phyloP scores from a whole-genome alignment of 2,329 filamentous ascomycete genomes.

The Colletotrichum ledebouriae region DNA sequence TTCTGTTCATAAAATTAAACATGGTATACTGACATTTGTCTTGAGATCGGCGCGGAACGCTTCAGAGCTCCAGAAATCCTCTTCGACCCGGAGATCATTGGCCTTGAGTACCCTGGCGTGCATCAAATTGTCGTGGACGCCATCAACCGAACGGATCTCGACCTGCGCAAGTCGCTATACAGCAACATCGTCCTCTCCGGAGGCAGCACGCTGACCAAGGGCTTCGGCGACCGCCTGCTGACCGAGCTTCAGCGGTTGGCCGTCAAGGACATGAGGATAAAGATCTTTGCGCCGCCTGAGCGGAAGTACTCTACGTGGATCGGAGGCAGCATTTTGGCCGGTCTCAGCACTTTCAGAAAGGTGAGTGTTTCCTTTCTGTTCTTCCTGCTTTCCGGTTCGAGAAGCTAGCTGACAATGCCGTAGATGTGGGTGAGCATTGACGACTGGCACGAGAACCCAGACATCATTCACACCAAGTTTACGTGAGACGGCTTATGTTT shows the following conservation, averaged over 20 bases:
- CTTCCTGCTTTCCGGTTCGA: too few species aligned
- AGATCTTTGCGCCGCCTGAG: slow-evolving; percentile 98
- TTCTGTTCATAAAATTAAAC: too few species aligned
- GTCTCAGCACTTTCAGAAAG: slow-evolving; percentile 98
- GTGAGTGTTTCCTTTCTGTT: slow-evolving; percentile 57
- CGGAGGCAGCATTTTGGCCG: slow-evolving; percentile 95
- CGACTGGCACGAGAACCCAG: slow-evolving; percentile 99
- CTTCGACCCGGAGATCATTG: slow-evolving; percentile 97
- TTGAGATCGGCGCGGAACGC: slow-evolving; percentile 87
- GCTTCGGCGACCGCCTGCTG: slow-evolving; percentile 92
- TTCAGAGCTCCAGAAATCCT: slow-evolving; percentile 97
- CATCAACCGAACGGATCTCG: slow-evolving; percentile 94
- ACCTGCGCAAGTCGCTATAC: slow-evolving; percentile 92
- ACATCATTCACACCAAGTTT: slow-evolving; percentile 99
- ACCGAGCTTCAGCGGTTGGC: slow-evolving; percentile 93
- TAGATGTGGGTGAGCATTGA: slow-evolving; percentile 99
- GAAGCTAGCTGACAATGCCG: slow-evolving; percentile 13
- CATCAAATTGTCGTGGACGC: slow-evolving; percentile 98
- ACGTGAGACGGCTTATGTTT: slow-evolving; percentile 66
- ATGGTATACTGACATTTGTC: not conserved
- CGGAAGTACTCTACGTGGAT: slow-evolving; percentile 99
- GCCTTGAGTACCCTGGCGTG: slow-evolving; percentile 94
- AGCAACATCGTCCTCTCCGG: slow-evolving; percentile 98
- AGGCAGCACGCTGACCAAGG: slow-evolving; percentile 95
- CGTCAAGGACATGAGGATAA: slow-evolving; percentile 99